These are phyloP conservation scores for Termitomyces sp. DNA, from an alignment of 768 basidiomycete species.

Conservation along the genomic window DNA sequence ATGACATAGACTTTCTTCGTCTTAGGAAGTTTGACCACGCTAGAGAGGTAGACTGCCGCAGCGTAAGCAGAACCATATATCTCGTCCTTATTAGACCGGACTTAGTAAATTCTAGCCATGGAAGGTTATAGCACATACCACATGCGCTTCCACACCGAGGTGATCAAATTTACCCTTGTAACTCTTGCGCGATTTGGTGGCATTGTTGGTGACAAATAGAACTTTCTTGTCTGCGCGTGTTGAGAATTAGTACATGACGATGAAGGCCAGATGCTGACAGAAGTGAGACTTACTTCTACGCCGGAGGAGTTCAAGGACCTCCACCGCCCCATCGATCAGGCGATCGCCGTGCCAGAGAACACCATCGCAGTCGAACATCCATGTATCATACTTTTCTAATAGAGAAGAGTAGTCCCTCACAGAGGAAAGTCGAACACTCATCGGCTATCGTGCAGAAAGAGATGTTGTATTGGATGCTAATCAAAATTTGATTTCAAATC, in stretches of 20 bases:
- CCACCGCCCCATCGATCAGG: conserved; percentile 69
- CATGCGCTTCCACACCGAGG: conserved; percentile 77
- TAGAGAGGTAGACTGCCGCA: conserved; percentile 68
- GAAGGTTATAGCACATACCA: conserved; percentile 44
- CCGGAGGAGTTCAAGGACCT: conserved; percentile 71
- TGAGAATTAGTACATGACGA: conserved; percentile 8
- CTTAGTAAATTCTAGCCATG: neutral
- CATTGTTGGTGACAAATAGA: conserved; percentile 96
- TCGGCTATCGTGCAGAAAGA: neutral
- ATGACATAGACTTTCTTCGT: conserved; percentile 95
- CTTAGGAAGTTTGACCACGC: conserved; percentile 83
- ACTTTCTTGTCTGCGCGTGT: conserved; percentile 63
- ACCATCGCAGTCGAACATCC: conserved; percentile 96
- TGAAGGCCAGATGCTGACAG: neutral
- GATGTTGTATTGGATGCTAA: neutral
- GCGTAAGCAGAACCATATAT: conserved; percentile 93
- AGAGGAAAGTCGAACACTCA: conserved; percentile 34
- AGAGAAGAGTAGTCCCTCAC: conserved; percentile 41
- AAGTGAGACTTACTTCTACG: conserved; percentile 46
- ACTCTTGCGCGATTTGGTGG: conserved; percentile 81
- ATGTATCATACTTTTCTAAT: conserved; percentile 77
- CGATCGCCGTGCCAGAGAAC: conserved; percentile 88
- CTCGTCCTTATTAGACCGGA: conserved; percentile 69
- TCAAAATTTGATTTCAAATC: neutral
- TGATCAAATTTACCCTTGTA: conserved; percentile 92